Conservation (phyloP, 768 basidiomycete genomes). For the Mycena galopus region DNA sequence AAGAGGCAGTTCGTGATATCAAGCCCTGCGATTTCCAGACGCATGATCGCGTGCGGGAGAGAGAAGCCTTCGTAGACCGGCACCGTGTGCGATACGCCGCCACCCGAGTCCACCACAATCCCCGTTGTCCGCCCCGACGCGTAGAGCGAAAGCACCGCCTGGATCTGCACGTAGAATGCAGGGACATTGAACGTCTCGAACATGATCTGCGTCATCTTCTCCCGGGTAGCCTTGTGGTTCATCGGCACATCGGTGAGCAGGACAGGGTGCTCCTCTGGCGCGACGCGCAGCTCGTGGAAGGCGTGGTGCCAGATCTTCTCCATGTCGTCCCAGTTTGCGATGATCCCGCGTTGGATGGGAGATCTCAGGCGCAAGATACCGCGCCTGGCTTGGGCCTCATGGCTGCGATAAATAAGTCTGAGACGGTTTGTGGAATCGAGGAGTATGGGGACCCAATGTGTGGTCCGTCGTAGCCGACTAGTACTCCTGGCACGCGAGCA, state of each 20-base stretch:
- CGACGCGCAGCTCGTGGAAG: constrained; percentile 75
- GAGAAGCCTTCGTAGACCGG: constrained; percentile 81
- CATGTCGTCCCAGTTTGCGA: constrained; percentile 38
- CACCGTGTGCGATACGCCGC: constrained; percentile 70
- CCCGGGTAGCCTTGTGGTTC: constrained; percentile 79
- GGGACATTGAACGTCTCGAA: constrained; percentile 83
- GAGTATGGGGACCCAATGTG: constrained; percentile 74
- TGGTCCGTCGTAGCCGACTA: constrained; percentile 83
- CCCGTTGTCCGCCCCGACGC: constrained; percentile 79
- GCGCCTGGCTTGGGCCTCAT: constrained; percentile 80
- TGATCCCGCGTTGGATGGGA: constrained; percentile 36
- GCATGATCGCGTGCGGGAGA: constrained; percentile 75
- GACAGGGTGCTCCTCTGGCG: constrained; percentile 80
- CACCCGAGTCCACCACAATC: constrained; percentile 63
- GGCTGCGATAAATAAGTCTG: constrained; percentile 56
- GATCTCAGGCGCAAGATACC: constrained; percentile 83
- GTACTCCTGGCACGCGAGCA: constrained; percentile 81
- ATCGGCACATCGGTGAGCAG: constrained; percentile 78
- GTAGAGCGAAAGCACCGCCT: constrained; percentile 77
- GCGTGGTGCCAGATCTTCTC: constrained; percentile 39
- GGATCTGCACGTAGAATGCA: constrained; percentile 79
- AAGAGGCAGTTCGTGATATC: constrained; percentile 70
- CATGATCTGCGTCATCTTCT: constrained; percentile 83
- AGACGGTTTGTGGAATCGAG: not conserved
- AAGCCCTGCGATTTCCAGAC: constrained; percentile 74